A percentile compares a stretch with the other conserved stretches of the same genome.
Conservation (phyloP, 495 filamentous ascomycete species). For the Tricharina praecox region DNA sequence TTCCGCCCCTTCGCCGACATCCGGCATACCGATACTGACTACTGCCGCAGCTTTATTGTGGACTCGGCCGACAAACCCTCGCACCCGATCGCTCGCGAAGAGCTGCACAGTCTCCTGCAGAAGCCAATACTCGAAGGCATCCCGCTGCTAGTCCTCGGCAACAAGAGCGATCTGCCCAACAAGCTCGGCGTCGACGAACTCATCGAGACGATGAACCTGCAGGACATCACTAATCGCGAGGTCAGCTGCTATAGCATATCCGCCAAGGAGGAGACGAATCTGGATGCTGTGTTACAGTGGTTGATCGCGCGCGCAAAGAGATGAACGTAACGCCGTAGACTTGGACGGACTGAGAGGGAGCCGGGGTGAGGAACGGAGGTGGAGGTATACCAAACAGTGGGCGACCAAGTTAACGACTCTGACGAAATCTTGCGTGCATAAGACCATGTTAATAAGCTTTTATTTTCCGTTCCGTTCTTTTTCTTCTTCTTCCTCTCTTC, state of each 20-base stretch:
- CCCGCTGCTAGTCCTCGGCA: conserved; percentile 87
- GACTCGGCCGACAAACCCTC: conserved; percentile 72
- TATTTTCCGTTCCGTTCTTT: too few relatives aligned
- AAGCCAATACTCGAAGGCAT: conserved; percentile 78
- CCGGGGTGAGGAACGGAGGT: too few relatives aligned
- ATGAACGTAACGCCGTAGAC: conserved; percentile 51
- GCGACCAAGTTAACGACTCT: too few relatives aligned
- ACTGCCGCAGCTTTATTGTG: conserved; percentile 58
- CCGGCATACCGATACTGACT: conserved; percentile 10
- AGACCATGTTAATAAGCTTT: too few relatives aligned
- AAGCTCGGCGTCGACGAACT: conserved; percentile 85
- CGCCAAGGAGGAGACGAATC: conserved; percentile 94
- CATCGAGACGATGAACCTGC: conserved; percentile 83
- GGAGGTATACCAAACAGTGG: too few relatives aligned
- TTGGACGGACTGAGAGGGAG: too few relatives aligned
- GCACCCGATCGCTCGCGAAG: conserved; percentile 74
- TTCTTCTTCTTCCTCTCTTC: too few relatives aligned
- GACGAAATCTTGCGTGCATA: too few relatives aligned
- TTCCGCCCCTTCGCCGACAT: neutral
- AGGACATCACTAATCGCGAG: conserved; percentile 75
- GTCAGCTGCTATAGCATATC: conserved; percentile 98
- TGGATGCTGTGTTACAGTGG: conserved; percentile 95
- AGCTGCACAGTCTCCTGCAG: conserved; percentile 73
- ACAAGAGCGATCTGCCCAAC: conserved; percentile 83
- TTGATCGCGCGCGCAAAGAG: conserved; percentile 71